Evolutionary conservation across 1,284 basidiomycete species (phyloP).

Genomic region (Pholiota adiposa): DNA sequence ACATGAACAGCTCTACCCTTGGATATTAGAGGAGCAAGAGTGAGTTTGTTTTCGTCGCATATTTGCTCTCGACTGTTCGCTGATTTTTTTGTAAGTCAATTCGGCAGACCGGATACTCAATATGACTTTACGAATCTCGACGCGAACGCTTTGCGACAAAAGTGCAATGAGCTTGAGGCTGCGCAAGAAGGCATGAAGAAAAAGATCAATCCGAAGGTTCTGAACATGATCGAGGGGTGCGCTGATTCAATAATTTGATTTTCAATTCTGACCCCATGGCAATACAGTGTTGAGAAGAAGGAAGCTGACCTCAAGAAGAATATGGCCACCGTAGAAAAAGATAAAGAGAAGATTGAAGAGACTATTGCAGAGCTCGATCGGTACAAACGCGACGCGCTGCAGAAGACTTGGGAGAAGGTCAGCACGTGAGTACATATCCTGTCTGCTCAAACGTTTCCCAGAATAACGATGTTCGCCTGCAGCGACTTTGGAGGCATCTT

Average conservation of each 20-base stretch:
- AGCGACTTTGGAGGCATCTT: constrained; percentile 98
- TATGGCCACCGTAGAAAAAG: constrained; percentile 87
- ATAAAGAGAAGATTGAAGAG: constrained; percentile 95
- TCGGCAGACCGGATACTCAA: constrained; percentile 81
- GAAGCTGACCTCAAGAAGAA: constrained; percentile 88
- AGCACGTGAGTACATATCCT: constrained; percentile 66
- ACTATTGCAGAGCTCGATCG: constrained; percentile 94
- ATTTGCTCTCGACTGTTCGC: neutral
- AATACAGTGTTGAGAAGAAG: constrained; percentile 89
- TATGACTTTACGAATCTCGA: constrained; percentile 94
- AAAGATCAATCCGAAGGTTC: too few species aligned
- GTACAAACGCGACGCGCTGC: constrained; percentile 92
- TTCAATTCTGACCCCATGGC: neutral
- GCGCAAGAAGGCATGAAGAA: too few species aligned
- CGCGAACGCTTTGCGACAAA: too few species aligned
- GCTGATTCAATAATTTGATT: constrained; percentile 27
- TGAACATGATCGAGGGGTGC: constrained; percentile 94
- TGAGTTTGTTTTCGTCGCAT: constrained; percentile 43
- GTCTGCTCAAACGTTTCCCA: neutral
- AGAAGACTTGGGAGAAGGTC: constrained; percentile 96
- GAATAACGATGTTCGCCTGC: constrained; percentile 1
- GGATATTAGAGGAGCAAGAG: constrained; percentile 90
- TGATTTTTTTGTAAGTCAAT: constrained; percentile 51
- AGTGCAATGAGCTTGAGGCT: too few species aligned
- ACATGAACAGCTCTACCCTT: constrained; percentile 84